Base-by-base conservation (phyloP, 164 flowering plant species). In the Litsea cubeba region DNA sequence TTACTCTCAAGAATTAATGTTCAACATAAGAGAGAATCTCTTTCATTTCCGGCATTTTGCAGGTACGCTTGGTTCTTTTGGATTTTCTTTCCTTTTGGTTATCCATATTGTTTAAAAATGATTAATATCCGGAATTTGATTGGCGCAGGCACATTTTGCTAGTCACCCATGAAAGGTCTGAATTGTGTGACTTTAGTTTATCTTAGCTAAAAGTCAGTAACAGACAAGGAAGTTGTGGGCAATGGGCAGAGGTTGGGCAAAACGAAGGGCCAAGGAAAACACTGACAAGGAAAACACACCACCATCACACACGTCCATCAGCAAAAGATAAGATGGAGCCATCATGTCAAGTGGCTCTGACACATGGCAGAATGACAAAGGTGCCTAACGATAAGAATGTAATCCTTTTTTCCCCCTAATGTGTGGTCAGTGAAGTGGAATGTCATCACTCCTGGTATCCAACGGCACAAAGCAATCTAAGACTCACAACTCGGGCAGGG, bases 341-440 rank as follows among this genome's bases (percentile, higher is more conserved):
- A 51, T 54, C 60, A 17, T 54, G 60, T 4, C 5, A 12, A 3
- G 20, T 54, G 57, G 50, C 18, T 1, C 17, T 18, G 69, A 71
- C 83, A 81, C 77, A 58, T 71, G 83, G 54, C 81, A 67, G 66
- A n/a, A 51, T 46, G 26, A 60, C 40, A 68, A 49, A 51, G 75
- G 73, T 73, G 79, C 71, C 68, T 73, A 14, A 35, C 71, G 83
- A 81, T 81, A 73, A 81, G 81, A 76, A 22, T 28, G 46, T 22
- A 71, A 73, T 51, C 68, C 65, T 65, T 40, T 10, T 50, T 40
- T 20, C 26, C 65, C 23, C 74, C 7, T 4, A 49, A 32, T 75
- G 71, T 75, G 78, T 75, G 75, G 79, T 12, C 71, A 26, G 22
- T 12, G 24, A 30, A 28, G 73, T 40, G 73, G 46, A 75, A 70